Evolutionary conservation across 768 basidiomycete species (phyloP).

Genomic region (Mrakia hoshinonis): DNA sequence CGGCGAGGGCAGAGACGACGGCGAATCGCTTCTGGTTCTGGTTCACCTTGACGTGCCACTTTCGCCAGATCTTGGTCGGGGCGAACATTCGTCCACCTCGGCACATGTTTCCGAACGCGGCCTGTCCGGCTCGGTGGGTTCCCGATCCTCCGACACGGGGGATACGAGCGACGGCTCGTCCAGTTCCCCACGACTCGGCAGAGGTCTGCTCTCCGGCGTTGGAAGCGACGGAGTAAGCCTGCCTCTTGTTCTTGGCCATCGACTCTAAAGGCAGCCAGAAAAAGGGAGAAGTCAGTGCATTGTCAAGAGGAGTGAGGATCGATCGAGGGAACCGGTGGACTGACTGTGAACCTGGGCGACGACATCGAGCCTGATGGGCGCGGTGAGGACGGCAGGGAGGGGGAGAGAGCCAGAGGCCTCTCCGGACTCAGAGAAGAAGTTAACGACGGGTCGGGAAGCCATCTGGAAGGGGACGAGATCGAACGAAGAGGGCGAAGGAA

Average conservation of each 20-base stretch:
- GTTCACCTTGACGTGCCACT: conserved; percentile 99
- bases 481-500: background rate
- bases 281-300: conserved; percentile 29
- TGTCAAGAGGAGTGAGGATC: background rate
- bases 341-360: conserved; percentile 97
- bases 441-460: conserved; percentile 26
- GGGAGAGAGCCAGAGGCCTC: conserved; percentile 82
- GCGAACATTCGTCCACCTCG: conserved; percentile 99
- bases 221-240: conserved; percentile 91
- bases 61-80: conserved; percentile 98
- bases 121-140: conserved; percentile 97
- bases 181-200: conserved; percentile 99
- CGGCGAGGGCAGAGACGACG: conserved; percentile 92
- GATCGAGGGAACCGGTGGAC: conserved; percentile 42
- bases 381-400: conserved; percentile 91
- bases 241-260: conserved; percentile 94
- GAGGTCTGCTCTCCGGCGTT: conserved; percentile 99
- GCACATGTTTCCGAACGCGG: conserved; percentile 99
- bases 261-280: conserved; percentile 55
- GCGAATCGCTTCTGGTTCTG: conserved; percentile 98
- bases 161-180: conserved; percentile 99
- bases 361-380: conserved; percentile 96
- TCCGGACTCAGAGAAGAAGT: conserved; percentile 37
- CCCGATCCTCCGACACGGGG: conserved; percentile 99
- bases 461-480: conserved; percentile 1